phyloP scores from a whole-genome alignment of 1,139 yeast species.

The Arxiozyma bovina region DNA sequence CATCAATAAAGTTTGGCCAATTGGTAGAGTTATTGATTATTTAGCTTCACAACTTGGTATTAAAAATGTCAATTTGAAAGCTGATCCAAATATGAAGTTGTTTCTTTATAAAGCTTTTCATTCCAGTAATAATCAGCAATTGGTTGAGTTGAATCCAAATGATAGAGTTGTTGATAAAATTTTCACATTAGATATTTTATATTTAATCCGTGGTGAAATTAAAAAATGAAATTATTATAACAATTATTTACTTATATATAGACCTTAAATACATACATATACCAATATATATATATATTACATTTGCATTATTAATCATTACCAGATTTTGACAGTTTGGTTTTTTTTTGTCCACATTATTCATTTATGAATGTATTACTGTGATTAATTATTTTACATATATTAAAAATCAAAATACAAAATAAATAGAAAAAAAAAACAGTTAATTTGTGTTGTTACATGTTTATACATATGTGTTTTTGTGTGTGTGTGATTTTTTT shows the following conservation, averaged over 20 bases:
- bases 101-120: slow-evolving; percentile 22
- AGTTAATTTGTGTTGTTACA: neutral
- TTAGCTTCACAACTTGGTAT: slow-evolving; percentile 49
- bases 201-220: slow-evolving; percentile 47
- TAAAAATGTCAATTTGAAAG: slow-evolving; percentile 38
- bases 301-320: neutral
- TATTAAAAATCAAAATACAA: neutral
- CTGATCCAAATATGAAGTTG: slow-evolving; percentile 26
- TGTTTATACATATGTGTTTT: neutral
- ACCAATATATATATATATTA: neutral
- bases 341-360: neutral
- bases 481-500: neutral
- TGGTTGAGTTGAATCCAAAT: slow-evolving; percentile 6
- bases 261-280: neutral
- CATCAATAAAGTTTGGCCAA: slow-evolving; percentile 45
- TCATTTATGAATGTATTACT: neutral
- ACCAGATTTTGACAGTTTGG: neutral
- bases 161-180: slow-evolving; percentile 40
- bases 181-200: slow-evolving; percentile 44
- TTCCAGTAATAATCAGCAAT: slow-evolving; percentile 16
- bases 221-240: slow-evolving; percentile 17
- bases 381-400: neutral
- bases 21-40: slow-evolving; percentile 70
- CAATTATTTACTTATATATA: slow-evolving; percentile 20
- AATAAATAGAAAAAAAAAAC: too few species aligned